Percentiles rank a stretch among this genome's conserved stretches.
Conservation (phyloP, 257 asterid species). For the Cruciata laevipes region DNA sequence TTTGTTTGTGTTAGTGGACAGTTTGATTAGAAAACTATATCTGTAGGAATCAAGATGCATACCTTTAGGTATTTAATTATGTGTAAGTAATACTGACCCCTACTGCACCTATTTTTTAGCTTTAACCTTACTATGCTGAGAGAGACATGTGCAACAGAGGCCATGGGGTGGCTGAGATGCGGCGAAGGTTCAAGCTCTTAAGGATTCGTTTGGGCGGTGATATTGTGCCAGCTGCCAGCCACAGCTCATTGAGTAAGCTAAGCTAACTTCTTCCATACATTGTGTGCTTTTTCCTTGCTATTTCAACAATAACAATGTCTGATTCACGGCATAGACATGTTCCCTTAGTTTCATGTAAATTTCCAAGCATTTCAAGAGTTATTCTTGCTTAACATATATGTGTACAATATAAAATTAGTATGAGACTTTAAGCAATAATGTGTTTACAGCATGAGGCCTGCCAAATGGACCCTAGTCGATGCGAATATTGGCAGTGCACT, state of each 20-base stretch:
- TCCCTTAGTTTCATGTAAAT: neutral
- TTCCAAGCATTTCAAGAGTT: neutral
- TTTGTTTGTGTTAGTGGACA: conserved; percentile 1
- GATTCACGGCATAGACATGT: neutral
- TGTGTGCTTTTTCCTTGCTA: conserved; percentile 1
- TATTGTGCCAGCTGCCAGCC: neutral
- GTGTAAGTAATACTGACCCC: conserved; percentile 1
- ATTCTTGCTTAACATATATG: neutral
- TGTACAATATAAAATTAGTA: neutral
- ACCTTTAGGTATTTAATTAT: conserved; percentile 5
- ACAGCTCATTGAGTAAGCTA: neutral
- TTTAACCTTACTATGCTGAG: neutral
- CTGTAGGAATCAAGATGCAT: neutral
- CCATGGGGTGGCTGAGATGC: conserved; percentile 16
- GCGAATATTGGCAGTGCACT: conserved; percentile 3
- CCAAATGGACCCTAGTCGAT: neutral
- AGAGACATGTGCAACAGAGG: conserved; percentile 10
- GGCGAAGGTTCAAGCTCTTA: conserved; percentile 2
- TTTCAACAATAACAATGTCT: neutral
- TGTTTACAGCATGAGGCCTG: neutral
- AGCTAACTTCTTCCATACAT: conserved; percentile 1
- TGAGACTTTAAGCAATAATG: neutral
- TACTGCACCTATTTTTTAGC: neutral
- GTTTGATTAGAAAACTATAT: conserved; percentile 15
- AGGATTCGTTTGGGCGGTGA: neutral